Percentiles rank a stretch among this genome's conserved stretches.
phyloP scores from a whole-genome alignment of 495 filamentous ascomycete genomes.

The Podospora comata region DNA sequence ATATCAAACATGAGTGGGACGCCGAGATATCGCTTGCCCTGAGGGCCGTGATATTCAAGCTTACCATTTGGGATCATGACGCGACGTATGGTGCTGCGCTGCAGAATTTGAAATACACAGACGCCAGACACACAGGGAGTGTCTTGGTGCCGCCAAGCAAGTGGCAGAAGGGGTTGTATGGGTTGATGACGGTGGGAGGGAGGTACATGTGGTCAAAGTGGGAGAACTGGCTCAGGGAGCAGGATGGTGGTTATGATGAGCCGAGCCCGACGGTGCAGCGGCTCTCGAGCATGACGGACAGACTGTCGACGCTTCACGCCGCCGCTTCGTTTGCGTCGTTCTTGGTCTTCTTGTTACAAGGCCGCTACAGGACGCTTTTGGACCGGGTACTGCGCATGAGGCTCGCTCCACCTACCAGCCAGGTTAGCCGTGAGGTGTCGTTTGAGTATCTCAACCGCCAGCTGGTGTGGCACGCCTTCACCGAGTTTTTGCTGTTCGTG shows the following conservation, averaged over 20 bases:
- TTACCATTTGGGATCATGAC: slow-evolving; percentile 94
- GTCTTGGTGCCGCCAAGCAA: slow-evolving; percentile 59
- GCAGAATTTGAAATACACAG: slow-evolving; percentile 85
- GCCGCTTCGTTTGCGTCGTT: slow-evolving; percentile 80
- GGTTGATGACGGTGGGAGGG: slow-evolving; percentile 79
- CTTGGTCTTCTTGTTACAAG: slow-evolving; percentile 83
- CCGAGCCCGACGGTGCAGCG: slow-evolving; percentile 51
- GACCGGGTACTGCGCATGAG: slow-evolving; percentile 85
- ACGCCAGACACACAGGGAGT: slow-evolving; percentile 66
- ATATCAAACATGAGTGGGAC: slow-evolving; percentile 70
- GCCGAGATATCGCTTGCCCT: slow-evolving; percentile 78
- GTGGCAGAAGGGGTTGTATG: slow-evolving; percentile 82
- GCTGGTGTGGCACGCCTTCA: slow-evolving; percentile 98
- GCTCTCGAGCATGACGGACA: slow-evolving; percentile 64
- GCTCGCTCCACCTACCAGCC: slow-evolving; percentile 74
- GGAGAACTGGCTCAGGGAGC: slow-evolving; percentile 78
- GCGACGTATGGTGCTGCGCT: slow-evolving; percentile 91
- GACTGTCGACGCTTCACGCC: slow-evolving; percentile 68
- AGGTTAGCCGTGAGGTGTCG: slow-evolving; percentile 83
- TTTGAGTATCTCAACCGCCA: slow-evolving; percentile 98
- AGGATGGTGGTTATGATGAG: slow-evolving; percentile 66
- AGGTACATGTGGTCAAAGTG: slow-evolving; percentile 86
- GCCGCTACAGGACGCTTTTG: slow-evolving; percentile 83
- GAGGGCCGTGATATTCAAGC: slow-evolving; percentile 81
- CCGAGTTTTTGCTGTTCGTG: slow-evolving; percentile 94